These are phyloP conservation scores for Juglanconis sp. DNA, from an alignment of 2,329 filamentous ascomycete genomes.

Conservation along the genomic window DNA sequence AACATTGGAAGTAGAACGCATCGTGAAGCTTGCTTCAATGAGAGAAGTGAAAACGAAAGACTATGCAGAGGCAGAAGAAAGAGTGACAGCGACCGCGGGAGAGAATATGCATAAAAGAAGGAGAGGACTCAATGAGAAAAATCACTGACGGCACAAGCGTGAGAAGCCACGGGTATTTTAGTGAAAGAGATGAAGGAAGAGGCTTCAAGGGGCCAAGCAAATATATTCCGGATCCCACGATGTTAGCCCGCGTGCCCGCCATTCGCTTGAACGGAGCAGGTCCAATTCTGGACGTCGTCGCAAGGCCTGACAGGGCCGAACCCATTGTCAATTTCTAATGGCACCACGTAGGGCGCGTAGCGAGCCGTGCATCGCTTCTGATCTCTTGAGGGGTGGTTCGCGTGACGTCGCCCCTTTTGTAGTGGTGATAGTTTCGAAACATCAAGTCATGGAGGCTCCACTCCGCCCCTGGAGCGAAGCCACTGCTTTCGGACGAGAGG, in stretches of 20 bases:
- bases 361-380: neutral
- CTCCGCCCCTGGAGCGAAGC: neutral
- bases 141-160: neutral
- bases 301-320: neutral
- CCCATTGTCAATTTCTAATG: neutral
- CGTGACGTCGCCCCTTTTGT: neutral
- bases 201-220: neutral
- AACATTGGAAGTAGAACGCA: slow-evolving; percentile 17
- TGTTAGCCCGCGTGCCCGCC: neutral
- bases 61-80: neutral
- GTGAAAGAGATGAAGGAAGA: neutral
- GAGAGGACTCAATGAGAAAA: neutral
- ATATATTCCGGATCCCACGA: slow-evolving; percentile 9
- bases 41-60: slow-evolving; percentile 1
- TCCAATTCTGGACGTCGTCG: neutral
- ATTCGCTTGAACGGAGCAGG: slow-evolving; percentile 3
- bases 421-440: slow-evolving; percentile 15
- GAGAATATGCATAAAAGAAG: neutral
- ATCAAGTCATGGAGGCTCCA: slow-evolving; percentile 4
- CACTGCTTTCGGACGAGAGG: neutral
- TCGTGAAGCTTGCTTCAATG: slow-evolving; percentile 16
- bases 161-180: neutral
- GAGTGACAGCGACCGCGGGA: neutral
- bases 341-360: slow-evolving; percentile 8
- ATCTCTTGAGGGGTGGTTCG: neutral